Evolutionary conservation across 257 asterid genomes (phyloP), one percentile per base, ranked within the genome.

Genomic region (Anisodus acutangulus): DNA sequence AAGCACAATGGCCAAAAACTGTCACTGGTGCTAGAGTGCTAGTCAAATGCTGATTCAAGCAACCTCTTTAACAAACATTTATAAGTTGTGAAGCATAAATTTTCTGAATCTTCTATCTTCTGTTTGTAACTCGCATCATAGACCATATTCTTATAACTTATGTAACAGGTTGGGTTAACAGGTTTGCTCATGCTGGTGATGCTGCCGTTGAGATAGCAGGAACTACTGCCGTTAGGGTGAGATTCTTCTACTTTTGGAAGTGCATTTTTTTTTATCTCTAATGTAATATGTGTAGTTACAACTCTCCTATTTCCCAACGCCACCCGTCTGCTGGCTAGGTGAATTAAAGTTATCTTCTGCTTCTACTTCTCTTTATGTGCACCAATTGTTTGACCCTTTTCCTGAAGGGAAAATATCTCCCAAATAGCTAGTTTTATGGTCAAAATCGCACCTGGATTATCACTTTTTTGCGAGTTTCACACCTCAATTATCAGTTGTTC

Each of bases 171-270:
- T 96, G 99, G 98, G 95, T 96, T 70, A 96, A 96, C 93, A 93
- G 98, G 87, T 93, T 96, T 88, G 99, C 99, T 3, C 78, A 96
- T 88, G 98, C 98, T 81, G 99, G 99, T 74, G 98, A 95, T 82
- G 87, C 99, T 63, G 99, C 99, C 43, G 93, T 86, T 31, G 98
- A 96, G 91, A 91, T 96, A 87, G 99, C 98, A 74, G 99, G 91
- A 88, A 93, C 83, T 90, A 94, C 97, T n/a, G 98, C 99, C 62
- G 81, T 87, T 64, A 89, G 93, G 91, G 98, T 95, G 91, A 86
- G 93, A 79, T 74, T 76, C 47, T 78, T 78, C 69, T 64, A 47
- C 72, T 70, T 13, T 55, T 54, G 49, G 31, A 0, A 0, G 64
- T 31, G 82, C 51, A 31, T 78, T 82, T 54, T 63, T 35, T 22